Evolutionary conservation across 2,329 filamentous ascomycete species (phyloP).

Genomic region (Nigrospora oryzae): DNA sequence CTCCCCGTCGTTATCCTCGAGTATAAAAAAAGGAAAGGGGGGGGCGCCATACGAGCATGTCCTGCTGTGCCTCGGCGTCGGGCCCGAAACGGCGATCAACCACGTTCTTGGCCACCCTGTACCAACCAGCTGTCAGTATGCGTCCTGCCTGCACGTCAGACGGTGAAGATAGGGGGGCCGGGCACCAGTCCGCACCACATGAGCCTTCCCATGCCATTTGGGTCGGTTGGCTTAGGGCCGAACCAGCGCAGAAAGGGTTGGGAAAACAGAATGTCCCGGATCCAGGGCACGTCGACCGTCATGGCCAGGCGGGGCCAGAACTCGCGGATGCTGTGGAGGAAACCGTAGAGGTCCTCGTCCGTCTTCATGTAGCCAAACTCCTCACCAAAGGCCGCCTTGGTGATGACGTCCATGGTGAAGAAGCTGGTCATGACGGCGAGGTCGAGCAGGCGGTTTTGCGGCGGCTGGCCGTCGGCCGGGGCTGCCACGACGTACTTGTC

Average conservation of each 20-base stretch:
- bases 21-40: neutral
- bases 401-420: constrained; percentile 16
- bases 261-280: constrained; percentile 10
- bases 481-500: constrained; percentile 6
- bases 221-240: constrained; percentile 13
- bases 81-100: constrained; percentile 2
- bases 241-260: constrained; percentile 8
- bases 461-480: neutral
- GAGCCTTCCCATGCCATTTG: constrained; percentile 10
- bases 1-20: no score
- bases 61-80: constrained; percentile 1
- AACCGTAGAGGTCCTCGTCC: constrained; percentile 12
- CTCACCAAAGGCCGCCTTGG: constrained; percentile 14
- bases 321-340: constrained; percentile 6
- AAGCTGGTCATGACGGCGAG: constrained; percentile 5
- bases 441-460: constrained; percentile 4
- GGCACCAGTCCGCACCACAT: constrained; percentile 2
- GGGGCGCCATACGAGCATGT: constrained; percentile 11
- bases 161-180: neutral
- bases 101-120: constrained; percentile 4
- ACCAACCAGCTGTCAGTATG: neutral
- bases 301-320: constrained; percentile 7
- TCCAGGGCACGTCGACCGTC: constrained; percentile 11
- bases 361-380: constrained; percentile 14
- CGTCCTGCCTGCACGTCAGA: no score